Conservation (phyloP, 179 eudicot species). For the Corrigiola litoralis region DNA sequence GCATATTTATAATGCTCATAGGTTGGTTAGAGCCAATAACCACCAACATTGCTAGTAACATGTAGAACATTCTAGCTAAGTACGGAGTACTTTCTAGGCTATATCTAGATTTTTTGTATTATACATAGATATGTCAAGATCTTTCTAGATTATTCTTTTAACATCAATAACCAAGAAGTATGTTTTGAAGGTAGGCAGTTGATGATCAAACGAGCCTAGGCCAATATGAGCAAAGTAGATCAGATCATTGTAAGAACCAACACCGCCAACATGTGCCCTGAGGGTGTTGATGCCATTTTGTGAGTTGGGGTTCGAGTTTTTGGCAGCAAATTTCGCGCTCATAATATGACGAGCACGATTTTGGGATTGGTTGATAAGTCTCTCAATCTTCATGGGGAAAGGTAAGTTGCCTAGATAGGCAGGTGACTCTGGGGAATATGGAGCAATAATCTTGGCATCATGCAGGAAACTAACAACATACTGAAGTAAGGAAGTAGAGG, state of each 20-base stretch:
- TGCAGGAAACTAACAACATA: constrained; percentile 3
- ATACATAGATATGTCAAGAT: too few species aligned
- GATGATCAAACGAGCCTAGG: background rate
- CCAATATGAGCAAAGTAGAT: constrained; percentile 5
- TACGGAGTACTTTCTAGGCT: too few species aligned
- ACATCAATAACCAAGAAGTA: constrained; percentile 1
- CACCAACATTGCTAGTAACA: too few species aligned
- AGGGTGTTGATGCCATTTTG: background rate
- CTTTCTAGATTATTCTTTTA: too few species aligned
- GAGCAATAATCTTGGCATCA: background rate
- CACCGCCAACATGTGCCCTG: background rate
- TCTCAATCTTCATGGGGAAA: background rate
- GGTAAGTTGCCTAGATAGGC: constrained; percentile 12
- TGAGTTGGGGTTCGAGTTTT: background rate
- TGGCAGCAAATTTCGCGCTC: background rate
- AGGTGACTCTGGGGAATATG: constrained; percentile 5
- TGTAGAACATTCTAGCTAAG: too few species aligned
- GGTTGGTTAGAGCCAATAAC: too few species aligned
- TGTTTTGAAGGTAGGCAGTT: background rate
- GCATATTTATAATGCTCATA: too few species aligned
- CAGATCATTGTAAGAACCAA: background rate
- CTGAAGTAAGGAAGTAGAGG: background rate
- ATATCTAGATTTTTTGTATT: too few species aligned
- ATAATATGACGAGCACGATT: background rate
- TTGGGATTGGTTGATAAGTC: background rate